Evolutionary conservation across 148 eudicot genomes (phyloP).

Genomic region (Camellia japonica): DNA sequence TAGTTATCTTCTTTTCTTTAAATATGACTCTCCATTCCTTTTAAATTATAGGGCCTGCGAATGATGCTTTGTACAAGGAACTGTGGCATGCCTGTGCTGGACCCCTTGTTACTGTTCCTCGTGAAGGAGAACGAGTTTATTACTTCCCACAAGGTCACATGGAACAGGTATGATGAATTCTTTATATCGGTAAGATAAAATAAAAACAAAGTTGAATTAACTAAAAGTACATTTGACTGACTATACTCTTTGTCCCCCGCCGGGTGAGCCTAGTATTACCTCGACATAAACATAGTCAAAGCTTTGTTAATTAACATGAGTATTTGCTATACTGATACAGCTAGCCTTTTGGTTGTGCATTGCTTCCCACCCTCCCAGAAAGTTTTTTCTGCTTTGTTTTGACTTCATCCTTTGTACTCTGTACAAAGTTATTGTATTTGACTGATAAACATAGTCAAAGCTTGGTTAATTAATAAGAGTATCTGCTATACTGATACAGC

Average conservation of each 20-base stretch:
- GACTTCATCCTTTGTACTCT: too few relatives aligned
- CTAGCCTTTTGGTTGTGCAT: background rate
- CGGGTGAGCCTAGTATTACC: too few relatives aligned
- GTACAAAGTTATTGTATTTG: too few relatives aligned
- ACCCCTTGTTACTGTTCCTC: slow-evolving; percentile 84
- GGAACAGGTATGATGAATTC: slow-evolving; percentile 69
- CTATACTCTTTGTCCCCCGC: too few relatives aligned
- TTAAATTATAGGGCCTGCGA: slow-evolving; percentile 23
- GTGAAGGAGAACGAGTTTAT: slow-evolving; percentile 81
- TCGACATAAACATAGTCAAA: background rate
- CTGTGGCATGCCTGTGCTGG: slow-evolving; percentile 99
- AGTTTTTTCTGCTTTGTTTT: background rate
- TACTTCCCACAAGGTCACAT: slow-evolving; percentile 98
- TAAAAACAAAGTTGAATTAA: too few relatives aligned
- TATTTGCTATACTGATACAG: background rate
- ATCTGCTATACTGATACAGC: background rate
- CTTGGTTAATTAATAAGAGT: background rate
- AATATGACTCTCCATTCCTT: background rate
- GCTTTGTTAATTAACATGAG: background rate
- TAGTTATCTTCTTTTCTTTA: background rate
- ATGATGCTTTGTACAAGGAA: slow-evolving; percentile 72
- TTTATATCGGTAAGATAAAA: background rate
- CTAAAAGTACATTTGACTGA: too few relatives aligned
- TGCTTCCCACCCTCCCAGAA: background rate
- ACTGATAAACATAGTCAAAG: background rate